Percentiles rank a stretch among this genome's conserved stretches.
These are phyloP conservation scores for Syzygium oleosum DNA, from an alignment of 345 rosid genomes.

Conservation along the genomic window DNA sequence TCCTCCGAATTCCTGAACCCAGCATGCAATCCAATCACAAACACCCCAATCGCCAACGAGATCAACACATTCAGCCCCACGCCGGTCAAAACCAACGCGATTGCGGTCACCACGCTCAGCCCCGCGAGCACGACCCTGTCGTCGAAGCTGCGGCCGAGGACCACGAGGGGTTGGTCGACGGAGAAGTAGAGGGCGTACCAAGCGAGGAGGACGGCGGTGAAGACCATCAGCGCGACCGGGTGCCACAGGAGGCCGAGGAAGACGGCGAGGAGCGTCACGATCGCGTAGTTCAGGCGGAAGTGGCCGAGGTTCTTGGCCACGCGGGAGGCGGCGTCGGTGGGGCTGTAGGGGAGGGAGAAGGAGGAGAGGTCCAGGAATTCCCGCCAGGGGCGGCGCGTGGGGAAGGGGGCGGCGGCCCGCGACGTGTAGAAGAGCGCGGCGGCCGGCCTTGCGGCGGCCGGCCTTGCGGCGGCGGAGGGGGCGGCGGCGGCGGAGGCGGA, in stretches of 20 bases:
- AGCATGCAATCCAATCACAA: conserved; percentile 55
- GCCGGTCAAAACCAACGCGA: conserved; percentile 65
- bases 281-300: conserved; percentile 72
- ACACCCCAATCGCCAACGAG: conserved; percentile 45
- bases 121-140: conserved; percentile 42
- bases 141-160: conserved; percentile 36
- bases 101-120: conserved; percentile 49
- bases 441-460: conserved; percentile 2
- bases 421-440: conserved; percentile 27
- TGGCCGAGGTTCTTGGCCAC: conserved; percentile 40
- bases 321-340: conserved; percentile 47
- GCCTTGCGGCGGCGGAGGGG: conserved; percentile 10
- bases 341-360: conserved; percentile 47
- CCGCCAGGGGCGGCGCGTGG: conserved; percentile 78
- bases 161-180: conserved; percentile 50
- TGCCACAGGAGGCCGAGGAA: conserved; percentile 77
- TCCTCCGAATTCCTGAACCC: conserved; percentile 54
- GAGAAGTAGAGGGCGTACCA: conserved; percentile 79
- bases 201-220: conserved; percentile 43
- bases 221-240: conserved; percentile 66
- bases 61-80: conserved; percentile 72
- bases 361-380: conserved; percentile 40
- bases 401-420: conserved; percentile 38
- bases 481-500: conserved; percentile 22
- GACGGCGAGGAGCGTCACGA: conserved; percentile 41